phyloP scores from a whole-genome alignment of 1,284 basidiomycete species.

The Pseudomicrostroma phylloplanum region DNA sequence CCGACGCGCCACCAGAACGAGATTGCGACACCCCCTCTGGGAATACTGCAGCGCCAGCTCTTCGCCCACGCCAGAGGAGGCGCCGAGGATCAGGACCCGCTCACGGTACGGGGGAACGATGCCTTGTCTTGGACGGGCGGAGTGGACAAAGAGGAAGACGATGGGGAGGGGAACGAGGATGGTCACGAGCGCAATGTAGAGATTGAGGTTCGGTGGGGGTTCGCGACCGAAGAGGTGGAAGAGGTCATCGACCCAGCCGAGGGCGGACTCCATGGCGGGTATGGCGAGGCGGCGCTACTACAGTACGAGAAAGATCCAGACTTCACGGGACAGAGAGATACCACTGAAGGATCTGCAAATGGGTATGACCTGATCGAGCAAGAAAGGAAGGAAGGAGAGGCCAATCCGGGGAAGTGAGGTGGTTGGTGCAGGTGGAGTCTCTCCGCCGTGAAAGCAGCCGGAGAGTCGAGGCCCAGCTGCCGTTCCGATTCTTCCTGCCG shows the following conservation, averaged over 20 bases:
- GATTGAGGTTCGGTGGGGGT: slow-evolving; percentile 3
- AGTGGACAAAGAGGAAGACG: slow-evolving; percentile 9
- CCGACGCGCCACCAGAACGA: slow-evolving; percentile 13
- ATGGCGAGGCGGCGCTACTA: neutral
- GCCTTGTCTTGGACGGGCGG: slow-evolving; percentile 9
- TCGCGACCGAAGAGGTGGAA: slow-evolving; percentile 2
- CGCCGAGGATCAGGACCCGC: slow-evolving; percentile 22
- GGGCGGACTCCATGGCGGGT: neutral
- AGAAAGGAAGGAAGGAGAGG: too few relatives aligned
- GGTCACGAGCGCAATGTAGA: slow-evolving; percentile 1
- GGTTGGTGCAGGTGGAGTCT: too few relatives aligned
- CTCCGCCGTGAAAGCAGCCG: too few relatives aligned
- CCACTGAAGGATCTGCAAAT: too few relatives aligned
- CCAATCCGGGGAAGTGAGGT: too few relatives aligned
- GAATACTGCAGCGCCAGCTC: slow-evolving; percentile 15
- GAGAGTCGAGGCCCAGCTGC: too few relatives aligned
- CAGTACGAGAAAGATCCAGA: too few relatives aligned
- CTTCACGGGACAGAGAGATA: too few relatives aligned
- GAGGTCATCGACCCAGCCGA: slow-evolving; percentile 8
- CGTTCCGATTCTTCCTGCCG: too few relatives aligned
- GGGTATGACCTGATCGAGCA: too few relatives aligned
- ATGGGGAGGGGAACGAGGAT: slow-evolving; percentile 14
- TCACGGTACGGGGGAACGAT: slow-evolving; percentile 17
- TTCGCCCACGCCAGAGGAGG: slow-evolving; percentile 14
- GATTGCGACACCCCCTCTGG: slow-evolving; percentile 10